Percentiles rank a stretch among this genome's conserved stretches.
phyloP scores from a whole-genome alignment of 129 eudicot species.

The Gnaphalium uliginosum region DNA sequence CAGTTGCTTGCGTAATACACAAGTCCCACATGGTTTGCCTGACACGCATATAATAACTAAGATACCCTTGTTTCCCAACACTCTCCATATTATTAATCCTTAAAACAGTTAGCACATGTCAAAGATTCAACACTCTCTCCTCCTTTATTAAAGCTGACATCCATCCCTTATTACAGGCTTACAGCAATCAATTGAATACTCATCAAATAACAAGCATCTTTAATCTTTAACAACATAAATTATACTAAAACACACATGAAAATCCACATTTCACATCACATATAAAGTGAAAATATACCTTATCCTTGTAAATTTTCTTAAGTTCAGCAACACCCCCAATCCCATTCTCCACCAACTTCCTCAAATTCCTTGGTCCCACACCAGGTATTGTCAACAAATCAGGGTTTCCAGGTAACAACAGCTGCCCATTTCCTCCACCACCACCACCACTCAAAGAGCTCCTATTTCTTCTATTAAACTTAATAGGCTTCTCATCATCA shows the following conservation, averaged over 20 bases:
- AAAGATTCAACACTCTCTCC: background rate
- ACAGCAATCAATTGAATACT: background rate
- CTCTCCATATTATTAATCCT: background rate
- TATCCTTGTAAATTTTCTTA: conserved; percentile 75
- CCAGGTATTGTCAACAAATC: conserved; percentile 94
- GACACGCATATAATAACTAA: background rate
- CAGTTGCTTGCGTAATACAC: background rate
- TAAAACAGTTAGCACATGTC: background rate
- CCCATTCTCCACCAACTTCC: conserved; percentile 82
- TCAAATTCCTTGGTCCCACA: conserved; percentile 89
- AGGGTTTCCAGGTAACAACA: conserved; percentile 39
- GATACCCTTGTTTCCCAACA: background rate
- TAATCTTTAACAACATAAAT: background rate
- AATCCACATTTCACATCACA: background rate
- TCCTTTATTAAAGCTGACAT: conserved; percentile 6
- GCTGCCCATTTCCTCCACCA: conserved; percentile 32
- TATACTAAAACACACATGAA: background rate
- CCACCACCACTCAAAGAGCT: conserved; percentile 26
- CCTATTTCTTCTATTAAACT: conserved; percentile 61
- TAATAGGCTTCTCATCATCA: conserved; percentile 36
- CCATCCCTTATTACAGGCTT: background rate
- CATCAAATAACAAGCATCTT: background rate
- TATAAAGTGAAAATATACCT: conserved; percentile 38
- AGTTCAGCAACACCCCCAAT: conserved; percentile 88
- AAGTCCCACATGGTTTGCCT: background rate